Conservation (phyloP, 305 asterid genomes). For the Euphrasia arctica region DNA sequence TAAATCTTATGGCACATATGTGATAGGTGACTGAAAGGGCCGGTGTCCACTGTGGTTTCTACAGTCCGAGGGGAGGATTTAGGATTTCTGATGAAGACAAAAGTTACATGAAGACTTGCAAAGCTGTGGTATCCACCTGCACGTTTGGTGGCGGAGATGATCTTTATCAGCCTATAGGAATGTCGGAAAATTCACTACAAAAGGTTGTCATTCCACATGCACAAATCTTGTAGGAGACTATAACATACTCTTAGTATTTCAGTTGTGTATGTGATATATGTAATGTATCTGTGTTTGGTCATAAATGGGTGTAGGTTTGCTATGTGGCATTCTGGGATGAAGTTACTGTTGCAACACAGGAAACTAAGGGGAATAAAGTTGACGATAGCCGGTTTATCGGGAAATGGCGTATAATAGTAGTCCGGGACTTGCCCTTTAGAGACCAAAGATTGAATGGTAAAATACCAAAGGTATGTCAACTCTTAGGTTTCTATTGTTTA, state of each 20-base stretch:
- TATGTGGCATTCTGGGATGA: conserved; percentile 98
- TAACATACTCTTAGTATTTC: conserved; percentile 3
- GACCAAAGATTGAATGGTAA: conserved; percentile 97
- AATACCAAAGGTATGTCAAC: conserved; percentile 82
- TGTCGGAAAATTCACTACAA: conserved; percentile 73
- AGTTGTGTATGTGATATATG: background rate
- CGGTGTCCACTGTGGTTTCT: conserved; percentile 82
- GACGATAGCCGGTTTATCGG: conserved; percentile 67
- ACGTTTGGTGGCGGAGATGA: conserved; percentile 99
- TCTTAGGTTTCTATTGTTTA: conserved; percentile 12
- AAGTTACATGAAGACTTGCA: conserved; percentile 64
- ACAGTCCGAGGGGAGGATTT: conserved; percentile 81
- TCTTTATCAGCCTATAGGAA: conserved; percentile 97
- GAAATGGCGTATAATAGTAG: conserved; percentile 80
- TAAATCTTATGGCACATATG: background rate
- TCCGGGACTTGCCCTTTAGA: conserved; percentile 73
- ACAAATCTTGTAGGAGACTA: conserved; percentile 20
- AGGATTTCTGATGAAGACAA: conserved; percentile 78
- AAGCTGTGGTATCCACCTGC: conserved; percentile 92
- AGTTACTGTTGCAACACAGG: conserved; percentile 80
- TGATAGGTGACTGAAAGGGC: conserved; percentile 61
- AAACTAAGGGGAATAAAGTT: conserved; percentile 62
- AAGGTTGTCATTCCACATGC: conserved; percentile 46
- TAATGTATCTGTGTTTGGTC: background rate
- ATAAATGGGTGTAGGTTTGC: conserved; percentile 58